Percentiles rank a stretch among this genome's conserved stretches.
These are phyloP conservation scores for Solanum pimpinellifolium DNA, from an alignment of 257 asterid genomes.

Conservation along the genomic window DNA sequence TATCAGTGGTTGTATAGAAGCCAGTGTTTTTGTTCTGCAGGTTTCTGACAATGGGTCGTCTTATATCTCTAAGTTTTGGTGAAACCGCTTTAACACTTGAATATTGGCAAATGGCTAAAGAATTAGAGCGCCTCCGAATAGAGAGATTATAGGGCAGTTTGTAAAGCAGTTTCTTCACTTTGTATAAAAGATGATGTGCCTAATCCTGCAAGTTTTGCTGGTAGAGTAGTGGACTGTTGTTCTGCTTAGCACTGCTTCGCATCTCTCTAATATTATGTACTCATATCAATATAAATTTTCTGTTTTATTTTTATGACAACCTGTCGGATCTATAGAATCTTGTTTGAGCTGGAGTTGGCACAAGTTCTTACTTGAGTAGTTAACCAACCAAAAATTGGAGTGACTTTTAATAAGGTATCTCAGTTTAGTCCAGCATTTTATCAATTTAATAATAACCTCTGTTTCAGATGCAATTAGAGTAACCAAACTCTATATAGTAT, in stretches of 20 bases:
- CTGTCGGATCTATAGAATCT: background rate
- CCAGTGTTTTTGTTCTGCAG: constrained; percentile 23
- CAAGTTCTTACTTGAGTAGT: background rate
- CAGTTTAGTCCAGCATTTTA: background rate
- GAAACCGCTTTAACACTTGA: constrained; percentile 55
- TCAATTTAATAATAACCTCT: background rate
- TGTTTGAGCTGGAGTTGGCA: background rate
- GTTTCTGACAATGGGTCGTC: constrained; percentile 79
- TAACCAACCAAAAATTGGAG: background rate
- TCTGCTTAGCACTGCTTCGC: background rate
- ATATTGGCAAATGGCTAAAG: constrained; percentile 90
- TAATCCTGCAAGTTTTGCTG: background rate
- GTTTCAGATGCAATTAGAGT: background rate
- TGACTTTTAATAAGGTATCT: background rate
- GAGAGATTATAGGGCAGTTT: constrained; percentile 39
- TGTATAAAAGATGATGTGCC: background rate
- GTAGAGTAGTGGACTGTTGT: background rate
- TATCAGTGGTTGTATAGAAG: background rate
- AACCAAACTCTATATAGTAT: background rate
- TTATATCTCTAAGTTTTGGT: constrained; percentile 65
- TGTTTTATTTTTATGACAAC: background rate
- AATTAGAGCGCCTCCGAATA: constrained; percentile 56
- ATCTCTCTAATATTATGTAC: background rate
- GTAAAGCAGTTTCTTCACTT: background rate
- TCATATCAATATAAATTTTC: background rate